Percentiles rank a stretch among this genome's conserved stretches.
Conservation (phyloP, 106 monocot species). For the Dendrobium officinale region DNA sequence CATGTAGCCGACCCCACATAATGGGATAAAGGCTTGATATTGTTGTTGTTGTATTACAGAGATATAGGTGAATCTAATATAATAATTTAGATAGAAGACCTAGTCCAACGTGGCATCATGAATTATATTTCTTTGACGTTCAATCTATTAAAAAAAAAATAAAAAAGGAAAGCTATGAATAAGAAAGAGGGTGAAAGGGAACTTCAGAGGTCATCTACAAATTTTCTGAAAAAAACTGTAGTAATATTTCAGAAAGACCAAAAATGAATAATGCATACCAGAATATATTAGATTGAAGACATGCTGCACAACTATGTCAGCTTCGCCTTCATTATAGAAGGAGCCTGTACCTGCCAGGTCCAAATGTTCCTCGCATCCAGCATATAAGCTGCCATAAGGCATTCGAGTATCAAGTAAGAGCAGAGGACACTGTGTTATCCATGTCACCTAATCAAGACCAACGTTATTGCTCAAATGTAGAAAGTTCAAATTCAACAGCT, state of each 20-base stretch:
- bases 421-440: constrained; percentile 76
- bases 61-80: too few species aligned
- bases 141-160: too few species aligned
- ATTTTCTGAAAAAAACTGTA: not conserved
- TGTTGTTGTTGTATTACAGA: not conserved
- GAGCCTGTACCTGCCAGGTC: constrained; percentile 95
- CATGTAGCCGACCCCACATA: too few species aligned
- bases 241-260: not conserved
- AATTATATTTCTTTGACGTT: too few species aligned
- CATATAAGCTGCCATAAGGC: constrained; percentile 79
- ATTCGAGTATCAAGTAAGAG: constrained; percentile 93
- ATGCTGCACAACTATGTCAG: constrained; percentile 89
- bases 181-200: not conserved
- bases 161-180: too few species aligned
- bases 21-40: too few species aligned
- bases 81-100: too few species aligned
- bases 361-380: constrained; percentile 88
- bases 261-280: constrained; percentile 30
- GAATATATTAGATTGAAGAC: constrained; percentile 82
- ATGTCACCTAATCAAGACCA: constrained; percentile 42
- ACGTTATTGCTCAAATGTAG: constrained; percentile 11
- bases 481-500: constrained; percentile 5
- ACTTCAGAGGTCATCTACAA: not conserved
- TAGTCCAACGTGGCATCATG: too few species aligned
- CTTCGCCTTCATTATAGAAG: constrained; percentile 93